These are phyloP conservation scores for Dovyalis caffra DNA, from an alignment of 345 rosid genomes.

Conservation along the genomic window DNA sequence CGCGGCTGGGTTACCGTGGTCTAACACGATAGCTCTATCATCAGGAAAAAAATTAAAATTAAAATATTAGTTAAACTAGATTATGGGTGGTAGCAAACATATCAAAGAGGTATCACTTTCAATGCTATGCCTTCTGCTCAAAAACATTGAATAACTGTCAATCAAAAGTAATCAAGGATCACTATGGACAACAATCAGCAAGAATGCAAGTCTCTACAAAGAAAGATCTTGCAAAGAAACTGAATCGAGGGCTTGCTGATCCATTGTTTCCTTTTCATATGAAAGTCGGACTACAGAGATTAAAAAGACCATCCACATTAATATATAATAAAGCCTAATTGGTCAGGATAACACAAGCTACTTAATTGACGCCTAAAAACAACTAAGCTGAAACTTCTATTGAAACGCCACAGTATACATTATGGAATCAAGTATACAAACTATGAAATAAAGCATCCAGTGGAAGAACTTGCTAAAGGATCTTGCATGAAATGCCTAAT, in stretches of 20 bases:
- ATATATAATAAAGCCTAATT: conserved; percentile 6
- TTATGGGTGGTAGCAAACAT: too few relatives aligned
- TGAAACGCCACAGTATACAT: not conserved
- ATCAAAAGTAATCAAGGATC: not conserved
- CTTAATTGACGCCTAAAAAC: not conserved
- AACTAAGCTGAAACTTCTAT: not conserved
- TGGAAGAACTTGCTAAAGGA: not conserved
- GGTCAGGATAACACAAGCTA: not conserved
- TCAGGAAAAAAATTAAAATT: conserved; percentile 8
- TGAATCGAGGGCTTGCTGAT: not conserved
- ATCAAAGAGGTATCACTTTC: not conserved
- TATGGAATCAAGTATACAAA: not conserved
- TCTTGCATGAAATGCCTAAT: not conserved
- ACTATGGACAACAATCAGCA: not conserved
- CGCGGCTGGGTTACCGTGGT: conserved; percentile 74
- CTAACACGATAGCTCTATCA: conserved; percentile 88
- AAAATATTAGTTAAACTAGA: not conserved
- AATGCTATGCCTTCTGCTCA: not conserved
- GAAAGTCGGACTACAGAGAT: too few relatives aligned
- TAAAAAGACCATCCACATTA: not conserved
- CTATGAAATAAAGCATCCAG: not conserved
- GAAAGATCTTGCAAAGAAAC: conserved; percentile 6
- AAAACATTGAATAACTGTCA: not conserved
- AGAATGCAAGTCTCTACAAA: not conserved
- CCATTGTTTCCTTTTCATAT: not conserved